Percentiles rank a stretch among this genome's conserved stretches.
phyloP scores from a whole-genome alignment of 768 basidiomycete genomes.

The Mycena indigotica region DNA sequence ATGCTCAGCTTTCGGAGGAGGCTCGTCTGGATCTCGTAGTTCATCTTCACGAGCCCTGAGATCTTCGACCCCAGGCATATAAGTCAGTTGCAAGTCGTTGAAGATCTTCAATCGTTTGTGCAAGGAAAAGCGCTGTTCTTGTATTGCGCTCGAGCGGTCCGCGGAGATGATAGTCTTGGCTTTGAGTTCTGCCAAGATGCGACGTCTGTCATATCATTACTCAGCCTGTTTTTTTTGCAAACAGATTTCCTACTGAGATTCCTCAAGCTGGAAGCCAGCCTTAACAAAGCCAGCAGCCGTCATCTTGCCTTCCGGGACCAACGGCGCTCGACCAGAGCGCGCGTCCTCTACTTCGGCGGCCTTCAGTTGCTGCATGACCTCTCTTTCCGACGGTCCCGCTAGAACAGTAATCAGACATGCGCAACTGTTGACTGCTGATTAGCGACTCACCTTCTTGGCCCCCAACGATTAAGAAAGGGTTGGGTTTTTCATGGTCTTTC shows the following conservation, averaged over 20 bases:
- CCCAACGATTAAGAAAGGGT: neutral
- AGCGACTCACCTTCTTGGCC: neutral
- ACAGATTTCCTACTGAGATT: conserved; percentile 8
- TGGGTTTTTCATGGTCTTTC: conserved; percentile 1
- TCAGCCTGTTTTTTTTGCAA: no score
- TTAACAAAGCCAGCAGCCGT: conserved; percentile 5
- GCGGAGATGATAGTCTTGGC: neutral
- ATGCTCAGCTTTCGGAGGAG: conserved; percentile 9
- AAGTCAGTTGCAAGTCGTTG: neutral
- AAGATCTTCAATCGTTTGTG: conserved; percentile 6
- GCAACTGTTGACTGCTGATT: neutral
- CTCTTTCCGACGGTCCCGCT: neutral
- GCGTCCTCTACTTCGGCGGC: neutral
- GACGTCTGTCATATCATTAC: neutral
- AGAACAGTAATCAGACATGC: neutral
- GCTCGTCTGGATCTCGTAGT: neutral
- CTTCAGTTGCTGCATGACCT: conserved; percentile 3
- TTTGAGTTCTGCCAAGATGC: conserved; percentile 1
- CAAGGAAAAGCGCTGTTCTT: conserved; percentile 9
- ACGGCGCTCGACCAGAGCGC: neutral
- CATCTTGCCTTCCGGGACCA: neutral
- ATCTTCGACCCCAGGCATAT: conserved; percentile 9
- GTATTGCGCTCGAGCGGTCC: neutral
- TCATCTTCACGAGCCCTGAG: conserved; percentile 6
- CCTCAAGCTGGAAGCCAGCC: conserved; percentile 10